Evolutionary conservation across 1,284 basidiomycete genomes (phyloP).

Genomic region (Malassezia yamatoensis): DNA sequence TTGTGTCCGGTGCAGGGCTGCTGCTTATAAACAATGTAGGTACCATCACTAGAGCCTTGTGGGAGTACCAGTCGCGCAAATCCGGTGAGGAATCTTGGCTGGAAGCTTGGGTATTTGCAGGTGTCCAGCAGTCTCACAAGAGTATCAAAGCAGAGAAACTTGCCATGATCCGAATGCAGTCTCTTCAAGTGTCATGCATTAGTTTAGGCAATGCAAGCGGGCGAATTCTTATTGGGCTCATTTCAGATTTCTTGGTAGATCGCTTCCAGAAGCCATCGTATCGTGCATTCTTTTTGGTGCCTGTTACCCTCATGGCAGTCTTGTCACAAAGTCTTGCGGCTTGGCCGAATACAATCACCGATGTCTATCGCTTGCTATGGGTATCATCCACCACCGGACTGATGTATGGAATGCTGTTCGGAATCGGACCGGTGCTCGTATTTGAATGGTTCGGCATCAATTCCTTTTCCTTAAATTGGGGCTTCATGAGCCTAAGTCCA

Average conservation of each 20-base stretch:
- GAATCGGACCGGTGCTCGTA: conserved; percentile 63
- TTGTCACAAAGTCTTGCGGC: conserved; percentile 38
- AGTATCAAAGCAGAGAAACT: conserved; percentile 51
- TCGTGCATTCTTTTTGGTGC: conserved; percentile 35
- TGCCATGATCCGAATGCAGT: conserved; percentile 65
- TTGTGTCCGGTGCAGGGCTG: conserved; percentile 75
- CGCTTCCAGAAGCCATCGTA: conserved; percentile 18
- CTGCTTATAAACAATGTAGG: conserved; percentile 95
- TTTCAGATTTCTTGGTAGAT: conserved; percentile 56
- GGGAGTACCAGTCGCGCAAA: conserved; percentile 55
- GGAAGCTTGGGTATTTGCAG: conserved; percentile 2
- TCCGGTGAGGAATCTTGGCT: background rate
- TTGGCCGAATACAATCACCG: conserved; percentile 51
- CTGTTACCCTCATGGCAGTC: conserved; percentile 33
- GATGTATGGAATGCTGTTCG: conserved; percentile 69
- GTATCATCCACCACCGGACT: conserved; percentile 64
- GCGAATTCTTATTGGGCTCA: conserved; percentile 66
- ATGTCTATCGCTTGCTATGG: conserved; percentile 61
- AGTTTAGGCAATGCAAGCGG: conserved; percentile 75
- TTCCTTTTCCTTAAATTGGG: conserved; percentile 78
- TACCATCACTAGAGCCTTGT: conserved; percentile 76
- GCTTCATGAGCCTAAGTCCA: conserved; percentile 65
- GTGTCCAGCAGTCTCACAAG: background rate
- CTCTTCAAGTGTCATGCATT: conserved; percentile 62
- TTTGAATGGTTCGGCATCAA: conserved; percentile 79